Percentiles rank a stretch among this genome's conserved stretches.
phyloP scores from a whole-genome alignment of 768 basidiomycete genomes.

The Trametes villosa region DNA sequence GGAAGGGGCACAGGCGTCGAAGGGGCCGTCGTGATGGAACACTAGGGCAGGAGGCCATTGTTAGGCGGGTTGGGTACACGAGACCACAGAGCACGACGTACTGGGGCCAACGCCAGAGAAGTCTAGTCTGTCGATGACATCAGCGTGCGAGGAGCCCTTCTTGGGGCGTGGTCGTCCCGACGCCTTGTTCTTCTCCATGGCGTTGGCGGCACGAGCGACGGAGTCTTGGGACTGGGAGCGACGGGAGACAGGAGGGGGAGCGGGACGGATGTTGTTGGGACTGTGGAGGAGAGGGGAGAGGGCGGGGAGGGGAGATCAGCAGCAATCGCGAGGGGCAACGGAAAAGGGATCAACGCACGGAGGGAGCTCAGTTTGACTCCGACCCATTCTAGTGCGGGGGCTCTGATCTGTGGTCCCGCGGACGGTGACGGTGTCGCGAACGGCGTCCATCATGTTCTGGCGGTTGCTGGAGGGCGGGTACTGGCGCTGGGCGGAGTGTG shows the following conservation, averaged over 20 bases:
- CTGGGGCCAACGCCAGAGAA: constrained; percentile 84
- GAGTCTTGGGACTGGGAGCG: constrained; percentile 59
- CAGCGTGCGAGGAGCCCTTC: constrained; percentile 83
- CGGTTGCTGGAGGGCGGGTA: constrained; percentile 31
- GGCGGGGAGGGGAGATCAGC: constrained; percentile 15
- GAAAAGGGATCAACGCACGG: constrained; percentile 43
- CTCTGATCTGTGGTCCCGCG: constrained; percentile 46
- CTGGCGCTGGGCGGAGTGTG: constrained; percentile 36
- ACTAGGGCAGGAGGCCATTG: constrained; percentile 46
- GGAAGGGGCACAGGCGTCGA: constrained; percentile 90
- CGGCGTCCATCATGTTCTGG: constrained; percentile 62
- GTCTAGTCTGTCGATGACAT: constrained; percentile 89
- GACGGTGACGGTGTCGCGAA: constrained; percentile 70
- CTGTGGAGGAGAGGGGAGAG: constrained; percentile 13
- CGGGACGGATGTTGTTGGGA: constrained; percentile 29
- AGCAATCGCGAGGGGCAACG: constrained; percentile 16
- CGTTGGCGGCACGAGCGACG: constrained; percentile 41
- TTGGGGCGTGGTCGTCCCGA: constrained; percentile 49
- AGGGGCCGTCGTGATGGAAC: constrained; percentile 93
- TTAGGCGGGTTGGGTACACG: constrained; percentile 5
- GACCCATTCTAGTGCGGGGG: constrained; percentile 52
- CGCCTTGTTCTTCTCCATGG: constrained; percentile 51
- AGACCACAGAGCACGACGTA: constrained; percentile 45
- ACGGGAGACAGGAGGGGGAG: constrained; percentile 35
- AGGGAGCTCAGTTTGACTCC: constrained; percentile 57